Percentiles rank a stretch among this genome's conserved stretches.
phyloP scores from a whole-genome alignment of 1,139 yeast genomes.

The Yueomyces sp. region DNA sequence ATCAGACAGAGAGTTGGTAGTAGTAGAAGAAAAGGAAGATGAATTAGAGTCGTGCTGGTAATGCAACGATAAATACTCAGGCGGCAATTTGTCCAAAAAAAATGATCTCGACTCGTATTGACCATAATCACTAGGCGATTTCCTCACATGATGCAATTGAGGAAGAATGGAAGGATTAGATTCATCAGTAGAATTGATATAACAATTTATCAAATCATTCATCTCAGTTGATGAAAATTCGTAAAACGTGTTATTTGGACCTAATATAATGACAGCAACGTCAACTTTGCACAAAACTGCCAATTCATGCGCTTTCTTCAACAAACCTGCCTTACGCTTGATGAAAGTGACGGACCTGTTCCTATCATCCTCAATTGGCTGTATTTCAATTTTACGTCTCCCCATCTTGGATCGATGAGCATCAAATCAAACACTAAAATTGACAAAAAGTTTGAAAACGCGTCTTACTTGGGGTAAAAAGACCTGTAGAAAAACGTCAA shows the following conservation, averaged over 20 bases:
- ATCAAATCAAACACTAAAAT: neutral
- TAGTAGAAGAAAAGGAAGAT: no score
- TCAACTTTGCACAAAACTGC: conserved; percentile 90
- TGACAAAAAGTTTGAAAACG: no score
- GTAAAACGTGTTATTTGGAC: conserved; percentile 63
- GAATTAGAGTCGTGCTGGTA: no score
- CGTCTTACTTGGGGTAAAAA: no score
- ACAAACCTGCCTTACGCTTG: conserved; percentile 87
- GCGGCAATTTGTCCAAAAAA: conserved; percentile 6
- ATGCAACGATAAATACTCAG: no score
- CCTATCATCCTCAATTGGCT: conserved; percentile 83
- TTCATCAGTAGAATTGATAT: conserved; percentile 23
- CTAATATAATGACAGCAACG: conserved; percentile 78
- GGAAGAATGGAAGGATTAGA: neutral
- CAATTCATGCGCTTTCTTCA: conserved; percentile 91
- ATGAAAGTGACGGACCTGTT: conserved; percentile 83
- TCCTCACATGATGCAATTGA: conserved; percentile 38
- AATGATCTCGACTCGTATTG: conserved; percentile 16
- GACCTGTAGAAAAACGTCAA: no score
- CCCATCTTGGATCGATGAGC: conserved; percentile 45
- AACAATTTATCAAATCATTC: conserved; percentile 45
- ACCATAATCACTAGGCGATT: conserved; percentile 50
- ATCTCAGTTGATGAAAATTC: conserved; percentile 72
- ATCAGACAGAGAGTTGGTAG: neutral
- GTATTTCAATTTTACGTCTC: conserved; percentile 88